phyloP scores from a whole-genome alignment of 2,329 filamentous ascomycete genomes.

The Ceratocystis alfenasii region DNA sequence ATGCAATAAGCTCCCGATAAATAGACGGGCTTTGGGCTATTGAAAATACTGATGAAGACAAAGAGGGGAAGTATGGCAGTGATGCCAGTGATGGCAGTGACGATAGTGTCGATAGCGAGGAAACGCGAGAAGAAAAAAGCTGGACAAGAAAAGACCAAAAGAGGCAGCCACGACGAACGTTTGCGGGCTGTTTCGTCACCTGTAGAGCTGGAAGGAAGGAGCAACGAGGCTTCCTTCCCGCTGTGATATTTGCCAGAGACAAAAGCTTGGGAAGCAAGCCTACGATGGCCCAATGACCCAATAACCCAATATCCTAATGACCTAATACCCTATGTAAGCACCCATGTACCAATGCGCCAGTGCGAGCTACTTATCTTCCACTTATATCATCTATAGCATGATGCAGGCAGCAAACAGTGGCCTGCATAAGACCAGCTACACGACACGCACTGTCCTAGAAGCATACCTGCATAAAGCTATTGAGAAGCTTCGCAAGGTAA shows the following conservation, averaged over 20 bases:
- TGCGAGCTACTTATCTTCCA: neutral
- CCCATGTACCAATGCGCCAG: no score
- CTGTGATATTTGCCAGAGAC: constrained; percentile 2
- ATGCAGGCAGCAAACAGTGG: neutral
- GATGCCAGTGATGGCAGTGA: no score
- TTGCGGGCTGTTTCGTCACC: neutral
- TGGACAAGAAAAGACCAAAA: neutral
- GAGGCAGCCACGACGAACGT: neutral
- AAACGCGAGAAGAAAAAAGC: neutral
- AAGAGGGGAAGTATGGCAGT: no score
- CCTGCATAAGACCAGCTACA: neutral
- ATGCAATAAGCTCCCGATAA: no score
- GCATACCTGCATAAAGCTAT: neutral
- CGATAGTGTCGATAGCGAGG: neutral
- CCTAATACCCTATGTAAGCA: no score
- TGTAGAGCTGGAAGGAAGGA: neutral
- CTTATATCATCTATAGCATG: neutral
- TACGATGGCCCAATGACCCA: no score
- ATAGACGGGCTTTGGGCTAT: no score
- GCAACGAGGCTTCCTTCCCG: constrained; percentile 6
- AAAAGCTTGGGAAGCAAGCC: neutral
- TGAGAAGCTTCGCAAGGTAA: neutral
- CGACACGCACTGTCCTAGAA: neutral
- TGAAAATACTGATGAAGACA: no score
- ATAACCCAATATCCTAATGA: no score